Evolutionary conservation across 2,329 filamentous ascomycete species (phyloP), one percentile per base, ranked within the genome.

Genomic region (Aurifilum marmelostoma): DNA sequence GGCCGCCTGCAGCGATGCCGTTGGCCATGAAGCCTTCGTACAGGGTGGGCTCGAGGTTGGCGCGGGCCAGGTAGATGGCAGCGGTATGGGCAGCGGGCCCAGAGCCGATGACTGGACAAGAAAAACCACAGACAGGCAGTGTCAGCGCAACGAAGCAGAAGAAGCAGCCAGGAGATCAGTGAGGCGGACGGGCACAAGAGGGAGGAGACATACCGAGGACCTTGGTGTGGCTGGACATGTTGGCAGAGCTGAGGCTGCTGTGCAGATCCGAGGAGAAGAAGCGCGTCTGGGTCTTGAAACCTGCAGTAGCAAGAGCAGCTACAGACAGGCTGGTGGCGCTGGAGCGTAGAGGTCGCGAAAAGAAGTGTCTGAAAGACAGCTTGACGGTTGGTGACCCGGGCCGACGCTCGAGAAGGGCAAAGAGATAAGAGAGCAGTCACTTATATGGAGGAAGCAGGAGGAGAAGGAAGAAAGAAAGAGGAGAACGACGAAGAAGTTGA

Each of bases 1-100:
- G 96, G 69, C 96, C 96, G 75, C 96, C 96, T 59, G 96, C 93
- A 8, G 96, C 96, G 76, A 97, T 97, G 77, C 95, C 96, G 78
- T 97, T 96, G 76, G 96, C 96, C 80, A 99, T 90, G 87, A 99
- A 97, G 75, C 96, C 96, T 84, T 99, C 96, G 80, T 98, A 99
- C 74, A 99, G 87, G 72, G 97, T 92, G 72, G 96, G 96, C 82
- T 97, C 92, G 79, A 99, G 83, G 80, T 99, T 95, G 71, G 96
- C 96, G 79, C 96, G 92, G 62, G 94, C 92, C 76, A 97, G 91
- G 83, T 99, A 99, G 79, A 99, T 90, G 80, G 96, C 96, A 72
- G 96, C 96, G 61, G 96, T 99, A 84, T 99, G 96, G 82, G 94
- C 96, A 75, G 94, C 96, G 72, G 96, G 96, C 84, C 96, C 96